A percentile compares a stretch with the other conserved stretches of the same genome.
Evolutionary conservation across 805 yeast species (phyloP).

Genomic region (Kluyveromyces nonfermentans): DNA sequence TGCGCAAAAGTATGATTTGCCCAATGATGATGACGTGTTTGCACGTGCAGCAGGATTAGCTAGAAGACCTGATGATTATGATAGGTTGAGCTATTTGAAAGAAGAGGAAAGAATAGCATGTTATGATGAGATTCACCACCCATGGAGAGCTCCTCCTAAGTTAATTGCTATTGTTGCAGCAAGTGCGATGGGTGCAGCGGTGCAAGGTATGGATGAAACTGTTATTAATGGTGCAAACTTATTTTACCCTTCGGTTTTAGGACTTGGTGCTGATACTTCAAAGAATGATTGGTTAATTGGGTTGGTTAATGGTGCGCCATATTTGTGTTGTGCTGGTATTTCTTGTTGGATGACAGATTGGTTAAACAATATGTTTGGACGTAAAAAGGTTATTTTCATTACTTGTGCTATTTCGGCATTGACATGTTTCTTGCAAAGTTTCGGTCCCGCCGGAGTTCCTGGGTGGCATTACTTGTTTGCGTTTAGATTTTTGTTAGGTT

Average conservation of each 20-base stretch:
- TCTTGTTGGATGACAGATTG: constrained; percentile 59
- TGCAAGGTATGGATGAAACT: constrained; percentile 74
- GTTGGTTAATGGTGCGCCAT: constrained; percentile 61
- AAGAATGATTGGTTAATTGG: constrained; percentile 49
- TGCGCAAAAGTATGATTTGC: constrained; percentile 44
- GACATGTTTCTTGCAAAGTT: constrained; percentile 63
- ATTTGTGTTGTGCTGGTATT: constrained; percentile 50
- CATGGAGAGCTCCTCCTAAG: constrained; percentile 36
- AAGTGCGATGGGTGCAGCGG: constrained; percentile 71
- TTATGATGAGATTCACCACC: constrained; percentile 37
- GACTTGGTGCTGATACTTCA: constrained; percentile 37
- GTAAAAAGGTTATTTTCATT: constrained; percentile 59
- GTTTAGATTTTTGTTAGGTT: constrained; percentile 55
- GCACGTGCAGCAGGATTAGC: constrained; percentile 62
- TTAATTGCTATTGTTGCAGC: constrained; percentile 49
- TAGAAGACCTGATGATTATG: constrained; percentile 47
- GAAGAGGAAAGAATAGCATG: constrained; percentile 48
- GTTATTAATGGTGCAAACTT: constrained; percentile 66
- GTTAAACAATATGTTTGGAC: constrained; percentile 46
- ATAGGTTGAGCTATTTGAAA: constrained; percentile 44
- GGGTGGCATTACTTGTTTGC: constrained; percentile 63
- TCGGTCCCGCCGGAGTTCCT: constrained; percentile 32
- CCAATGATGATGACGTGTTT: constrained; percentile 45
- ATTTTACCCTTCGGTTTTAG: constrained; percentile 48
- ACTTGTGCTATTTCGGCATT: constrained; percentile 52